Evolutionary conservation across 768 basidiomycete species (phyloP).

Genomic region (Boletus sp.): DNA sequence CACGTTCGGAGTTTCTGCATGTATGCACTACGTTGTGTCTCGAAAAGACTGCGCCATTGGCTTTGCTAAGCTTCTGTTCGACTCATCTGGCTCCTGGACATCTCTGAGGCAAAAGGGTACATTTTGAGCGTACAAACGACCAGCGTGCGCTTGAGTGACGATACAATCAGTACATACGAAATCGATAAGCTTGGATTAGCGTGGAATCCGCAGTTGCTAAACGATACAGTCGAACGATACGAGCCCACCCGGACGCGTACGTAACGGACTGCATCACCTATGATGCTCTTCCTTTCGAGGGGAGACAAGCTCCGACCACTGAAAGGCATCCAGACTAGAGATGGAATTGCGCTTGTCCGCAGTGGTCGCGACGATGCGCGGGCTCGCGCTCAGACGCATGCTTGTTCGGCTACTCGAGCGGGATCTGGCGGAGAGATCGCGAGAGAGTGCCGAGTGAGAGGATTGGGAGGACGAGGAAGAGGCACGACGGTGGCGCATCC

Average conservation of each 20-base stretch:
- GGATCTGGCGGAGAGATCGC: slow-evolving; percentile 36
- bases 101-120: not conserved
- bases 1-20: slow-evolving; percentile 5
- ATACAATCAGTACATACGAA: slow-evolving; percentile 5
- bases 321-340: slow-evolving; percentile 31
- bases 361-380: slow-evolving; percentile 30
- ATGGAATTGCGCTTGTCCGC: slow-evolving; percentile 31
- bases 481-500: slow-evolving; percentile 76
- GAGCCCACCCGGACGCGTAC: not conserved
- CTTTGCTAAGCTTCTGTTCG: not conserved
- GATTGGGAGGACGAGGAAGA: slow-evolving; percentile 67
- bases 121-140: slow-evolving; percentile 6
- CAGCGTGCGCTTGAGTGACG: not conserved
- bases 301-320: slow-evolving; percentile 33
- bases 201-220: not conserved
- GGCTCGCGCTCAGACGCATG: slow-evolving; percentile 31
- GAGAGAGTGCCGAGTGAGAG: slow-evolving; percentile 38
- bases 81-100: no score
- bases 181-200: not conserved
- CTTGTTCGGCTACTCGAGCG: slow-evolving; percentile 44
- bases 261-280: slow-evolving; percentile 2
- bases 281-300: slow-evolving; percentile 30
- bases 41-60: not conserved
- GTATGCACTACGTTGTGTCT: slow-evolving; percentile 17
- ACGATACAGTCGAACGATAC: slow-evolving; percentile 8